These are phyloP conservation scores for Nicotiana knightiana DNA, from an alignment of 257 asterid species.

Conservation along the genomic window DNA sequence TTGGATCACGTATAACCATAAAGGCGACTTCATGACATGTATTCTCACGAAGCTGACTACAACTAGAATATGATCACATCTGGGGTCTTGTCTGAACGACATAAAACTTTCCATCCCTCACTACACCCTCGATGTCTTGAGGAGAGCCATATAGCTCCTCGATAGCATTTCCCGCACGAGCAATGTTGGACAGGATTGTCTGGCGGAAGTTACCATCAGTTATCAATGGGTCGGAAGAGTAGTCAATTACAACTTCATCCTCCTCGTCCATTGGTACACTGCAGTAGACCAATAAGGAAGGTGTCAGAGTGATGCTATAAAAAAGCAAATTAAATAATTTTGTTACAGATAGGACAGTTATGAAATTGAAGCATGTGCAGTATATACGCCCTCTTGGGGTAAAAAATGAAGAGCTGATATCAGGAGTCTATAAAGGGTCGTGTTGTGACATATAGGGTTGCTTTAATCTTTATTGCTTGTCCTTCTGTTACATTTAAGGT, in stretches of 20 bases:
- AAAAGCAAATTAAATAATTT: not conserved
- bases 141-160: conserved; percentile 86
- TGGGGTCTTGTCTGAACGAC: conserved; percentile 99
- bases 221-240: conserved; percentile 72
- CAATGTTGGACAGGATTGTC: conserved; percentile 65
- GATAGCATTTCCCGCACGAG: conserved; percentile 76
- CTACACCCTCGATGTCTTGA: conserved; percentile 95
- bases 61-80: conserved; percentile 37
- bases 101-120: conserved; percentile 76
- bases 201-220: conserved; percentile 54
- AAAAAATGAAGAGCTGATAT: not conserved
- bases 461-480: not conserved
- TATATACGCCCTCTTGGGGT: not conserved
- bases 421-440: not conserved
- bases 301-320: not conserved
- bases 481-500: not conserved
- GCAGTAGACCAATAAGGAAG: conserved; percentile 21
- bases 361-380: not conserved
- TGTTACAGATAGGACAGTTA: not conserved
- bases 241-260: conserved; percentile 71
- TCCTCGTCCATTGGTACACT: conserved; percentile 98
- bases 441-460: not conserved
- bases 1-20: not conserved
- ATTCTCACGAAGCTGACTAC: not conserved
- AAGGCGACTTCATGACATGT: not conserved